Evolutionary conservation across 148 eudicot species (phyloP).

Genomic region (Nyssa sinensis): DNA sequence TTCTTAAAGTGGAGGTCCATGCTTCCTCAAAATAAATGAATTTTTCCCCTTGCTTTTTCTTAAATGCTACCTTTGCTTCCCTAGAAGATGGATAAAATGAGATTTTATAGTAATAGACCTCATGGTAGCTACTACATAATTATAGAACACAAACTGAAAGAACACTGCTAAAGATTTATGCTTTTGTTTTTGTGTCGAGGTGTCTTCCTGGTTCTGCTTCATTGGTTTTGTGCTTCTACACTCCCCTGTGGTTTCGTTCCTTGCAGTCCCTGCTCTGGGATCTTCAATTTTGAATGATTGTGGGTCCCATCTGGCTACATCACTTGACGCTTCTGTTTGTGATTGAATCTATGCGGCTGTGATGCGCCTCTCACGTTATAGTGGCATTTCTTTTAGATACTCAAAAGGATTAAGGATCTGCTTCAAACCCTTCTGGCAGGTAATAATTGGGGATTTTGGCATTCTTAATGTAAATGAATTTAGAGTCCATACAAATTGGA

Average conservation of each 20-base stretch:
- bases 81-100: neutral
- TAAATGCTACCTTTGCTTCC: neutral
- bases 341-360: constrained; percentile 48
- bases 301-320: constrained; percentile 61
- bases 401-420: constrained; percentile 39
- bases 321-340: constrained; percentile 48
- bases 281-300: constrained; percentile 65
- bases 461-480: constrained; percentile 4
- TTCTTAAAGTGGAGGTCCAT: neutral
- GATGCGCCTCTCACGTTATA: constrained; percentile 42
- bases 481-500: neutral
- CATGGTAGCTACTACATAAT: constrained; percentile 20
- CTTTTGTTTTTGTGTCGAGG: constrained; percentile 61
- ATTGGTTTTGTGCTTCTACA: constrained; percentile 70
- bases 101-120: constrained; percentile 24
- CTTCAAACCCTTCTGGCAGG: constrained; percentile 57
- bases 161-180: constrained; percentile 54
- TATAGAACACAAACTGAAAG: constrained; percentile 23
- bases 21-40: neutral
- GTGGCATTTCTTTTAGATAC: constrained; percentile 40
- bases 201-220: constrained; percentile 49
- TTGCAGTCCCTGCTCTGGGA: constrained; percentile 60
- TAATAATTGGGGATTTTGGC: constrained; percentile 25
- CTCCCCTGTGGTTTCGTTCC: constrained; percentile 59
- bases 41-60: too few relatives aligned